phyloP scores from a whole-genome alignment of 768 basidiomycete species.

The Aureoboletus auriporus region DNA sequence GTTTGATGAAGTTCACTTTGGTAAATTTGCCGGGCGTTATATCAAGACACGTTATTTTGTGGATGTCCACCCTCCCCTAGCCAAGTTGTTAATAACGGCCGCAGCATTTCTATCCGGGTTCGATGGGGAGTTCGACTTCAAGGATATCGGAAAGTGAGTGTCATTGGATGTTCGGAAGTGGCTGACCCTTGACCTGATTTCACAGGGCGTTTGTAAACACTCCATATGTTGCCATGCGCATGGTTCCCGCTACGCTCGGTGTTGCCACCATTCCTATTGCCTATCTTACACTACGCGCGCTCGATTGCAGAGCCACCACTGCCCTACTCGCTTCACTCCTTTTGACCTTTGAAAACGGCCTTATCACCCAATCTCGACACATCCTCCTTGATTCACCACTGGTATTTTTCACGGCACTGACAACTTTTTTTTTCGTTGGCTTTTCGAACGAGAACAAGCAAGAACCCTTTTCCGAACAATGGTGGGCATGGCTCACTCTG shows the following conservation, averaged over 20 bases:
- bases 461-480: slow-evolving; percentile 74
- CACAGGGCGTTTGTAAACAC: slow-evolving; percentile 76
- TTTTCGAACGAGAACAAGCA: slow-evolving; percentile 91
- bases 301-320: slow-evolving; percentile 89
- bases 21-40: slow-evolving; percentile 93
- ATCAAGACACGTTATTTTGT: slow-evolving; percentile 89
- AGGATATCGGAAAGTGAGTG: slow-evolving; percentile 92
- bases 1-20: slow-evolving; percentile 98
- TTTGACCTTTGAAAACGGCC: slow-evolving; percentile 94
- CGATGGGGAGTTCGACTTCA: slow-evolving; percentile 93
- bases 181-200: slow-evolving; percentile 2
- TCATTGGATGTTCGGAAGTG: not conserved
- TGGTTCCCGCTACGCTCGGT: slow-evolving; percentile 89
- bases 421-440: slow-evolving; percentile 79
- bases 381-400: slow-evolving; percentile 98
- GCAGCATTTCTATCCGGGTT: slow-evolving; percentile 86
- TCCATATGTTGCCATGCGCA: slow-evolving; percentile 95
- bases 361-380: slow-evolving; percentile 92
- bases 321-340: slow-evolving; percentile 88
- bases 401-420: slow-evolving; percentile 94
- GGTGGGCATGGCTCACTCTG: slow-evolving; percentile 92
- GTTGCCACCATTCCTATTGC: slow-evolving; percentile 85
- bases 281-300: slow-evolving; percentile 89
- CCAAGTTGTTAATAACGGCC: slow-evolving; percentile 92
- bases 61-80: slow-evolving; percentile 96